Base-by-base conservation (phyloP, 805 yeast species). In the Brettanomyces nanus region DNA sequence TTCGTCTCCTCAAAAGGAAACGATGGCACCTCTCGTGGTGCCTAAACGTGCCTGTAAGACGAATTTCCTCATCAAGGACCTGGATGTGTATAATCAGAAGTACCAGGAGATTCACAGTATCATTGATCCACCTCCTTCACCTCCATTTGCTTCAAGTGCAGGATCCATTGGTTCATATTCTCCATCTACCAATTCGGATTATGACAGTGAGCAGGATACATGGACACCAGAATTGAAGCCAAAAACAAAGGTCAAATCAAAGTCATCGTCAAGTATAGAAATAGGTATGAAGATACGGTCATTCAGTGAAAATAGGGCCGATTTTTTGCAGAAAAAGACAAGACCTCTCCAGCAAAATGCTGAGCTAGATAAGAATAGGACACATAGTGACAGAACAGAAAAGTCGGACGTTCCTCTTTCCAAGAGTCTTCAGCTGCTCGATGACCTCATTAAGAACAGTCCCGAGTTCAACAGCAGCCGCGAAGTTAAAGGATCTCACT, bases 361-460 rank as follows among this genome's bases (percentile, higher is more conserved):
- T 15, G 17, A 15, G 9, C 15, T n/a, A 11, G 22, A 19, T 13
- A 13, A 15, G 7, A 23, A 22, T 20, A 25, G 13, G 13, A 15
- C 10, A 5, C 3, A 30, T 15, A 6, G 20, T 6, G 20, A 30
- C 11, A 15, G 13, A 15, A 15, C 13, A 15, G 17, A 14, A 20
- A 23, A 21, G 28, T 21, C 19, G 15, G 25, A 15, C 10, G 15
- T 30, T 11, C 33, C 38, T 5, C 28, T 36, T 7, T 34, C 37
- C 2, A 31, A 54, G 20, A 57, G 65, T 33, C 60, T 66, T 31
- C 51, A 48, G 39, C 47, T 60, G 56, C 46, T 61, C 5, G 65
- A 60, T 39, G 60, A 55, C 20, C 28, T 59, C 30, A 49, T 59
- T n/a, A 42, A 39, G 14, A 39, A 31, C 19, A 45, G 40, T 19